phyloP scores from a whole-genome alignment of 2,329 filamentous ascomycete species.

The Camillea tinctor region DNA sequence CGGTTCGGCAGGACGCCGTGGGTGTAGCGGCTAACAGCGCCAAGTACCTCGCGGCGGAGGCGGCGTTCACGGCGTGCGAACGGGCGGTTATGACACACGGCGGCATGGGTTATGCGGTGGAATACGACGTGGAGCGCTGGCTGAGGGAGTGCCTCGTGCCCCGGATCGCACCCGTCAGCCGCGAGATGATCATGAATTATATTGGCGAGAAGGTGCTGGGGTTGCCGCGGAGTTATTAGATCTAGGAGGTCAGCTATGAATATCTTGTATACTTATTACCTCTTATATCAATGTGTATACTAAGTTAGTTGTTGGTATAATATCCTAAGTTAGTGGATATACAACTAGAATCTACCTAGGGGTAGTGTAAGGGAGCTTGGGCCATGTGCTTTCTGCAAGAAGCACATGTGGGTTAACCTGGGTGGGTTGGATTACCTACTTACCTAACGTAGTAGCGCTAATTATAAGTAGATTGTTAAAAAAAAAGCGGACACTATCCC shows the following conservation, averaged over 20 bases:
- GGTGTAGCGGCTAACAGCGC: constrained; percentile 67
- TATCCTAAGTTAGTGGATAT: no score
- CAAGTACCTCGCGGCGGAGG: constrained; percentile 68
- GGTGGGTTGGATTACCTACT: no score
- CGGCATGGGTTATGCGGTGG: constrained; percentile 64
- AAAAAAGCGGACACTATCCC: background rate
- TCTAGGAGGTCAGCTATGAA: background rate
- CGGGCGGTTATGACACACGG: constrained; percentile 58
- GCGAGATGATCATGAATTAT: constrained; percentile 77
- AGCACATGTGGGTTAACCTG: no score
- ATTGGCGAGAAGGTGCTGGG: constrained; percentile 66
- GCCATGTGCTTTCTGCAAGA: background rate
- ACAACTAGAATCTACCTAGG: no score
- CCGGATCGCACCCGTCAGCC: constrained; percentile 61
- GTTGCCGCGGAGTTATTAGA: constrained; percentile 65
- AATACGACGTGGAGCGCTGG: constrained; percentile 66
- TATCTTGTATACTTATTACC: background rate
- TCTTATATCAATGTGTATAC: background rate
- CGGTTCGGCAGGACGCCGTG: constrained; percentile 53
- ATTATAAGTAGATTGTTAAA: background rate
- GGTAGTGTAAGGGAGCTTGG: background rate
- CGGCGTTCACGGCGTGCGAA: constrained; percentile 62
- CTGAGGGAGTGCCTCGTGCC: constrained; percentile 65
- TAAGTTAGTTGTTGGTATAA: no score
- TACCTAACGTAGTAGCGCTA: no score